Evolutionary conservation across 176 grass and related monocot genomes (phyloP), one percentile per base, ranked within the genome.

Genomic region (Hyparrhenia diplandra): DNA sequence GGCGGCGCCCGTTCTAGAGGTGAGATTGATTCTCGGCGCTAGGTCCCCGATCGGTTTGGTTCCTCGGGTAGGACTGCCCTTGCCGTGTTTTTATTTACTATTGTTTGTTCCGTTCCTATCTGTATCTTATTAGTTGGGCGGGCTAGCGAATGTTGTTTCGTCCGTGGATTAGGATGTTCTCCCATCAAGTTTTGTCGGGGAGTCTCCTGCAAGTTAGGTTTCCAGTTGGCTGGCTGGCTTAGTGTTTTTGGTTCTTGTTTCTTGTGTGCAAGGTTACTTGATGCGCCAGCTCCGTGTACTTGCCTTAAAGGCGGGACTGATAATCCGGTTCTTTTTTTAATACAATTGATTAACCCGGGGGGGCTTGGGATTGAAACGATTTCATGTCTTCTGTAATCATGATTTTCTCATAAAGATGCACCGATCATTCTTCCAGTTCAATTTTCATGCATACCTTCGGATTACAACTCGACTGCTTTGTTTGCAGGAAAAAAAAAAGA

Each of bases 221-320:
- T 64, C 45, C 1, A 49, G 43, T n/a, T 51, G 31, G 4, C 47
- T 32, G n/a, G n/a, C n/a, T 78, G 49, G 55, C 55, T 64, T 4
- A 46, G 59, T 27, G 69, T 59, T 59, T 24, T 4, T 43, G 54
- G 34, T 58, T 58, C 21, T 20, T 64, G 65, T 85, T 85, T 67
- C 59, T 80, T 86, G 3, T 3, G 80, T 52, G 59, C 66, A 2
- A n/a, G 61, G 57, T 32, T 64, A 79, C 83, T 79, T 85, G 76
- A 72, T 73, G 24, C 75, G 30, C 58, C n/a, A n/a, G n/a, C n/a
- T n/a, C n/a, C n/a, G n/a, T n/a, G n/a, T 80, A 54, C 43, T 67
- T 64, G 24, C 58, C 60, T 64, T 79, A 64, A 72, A 66, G 12
- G 29, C 61, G 2, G 21, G 32, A n/a, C 14, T 64, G 78, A 24